Conservation (phyloP, 2,329 filamentous ascomycete species). For the Trematosphaeria pertusa region DNA sequence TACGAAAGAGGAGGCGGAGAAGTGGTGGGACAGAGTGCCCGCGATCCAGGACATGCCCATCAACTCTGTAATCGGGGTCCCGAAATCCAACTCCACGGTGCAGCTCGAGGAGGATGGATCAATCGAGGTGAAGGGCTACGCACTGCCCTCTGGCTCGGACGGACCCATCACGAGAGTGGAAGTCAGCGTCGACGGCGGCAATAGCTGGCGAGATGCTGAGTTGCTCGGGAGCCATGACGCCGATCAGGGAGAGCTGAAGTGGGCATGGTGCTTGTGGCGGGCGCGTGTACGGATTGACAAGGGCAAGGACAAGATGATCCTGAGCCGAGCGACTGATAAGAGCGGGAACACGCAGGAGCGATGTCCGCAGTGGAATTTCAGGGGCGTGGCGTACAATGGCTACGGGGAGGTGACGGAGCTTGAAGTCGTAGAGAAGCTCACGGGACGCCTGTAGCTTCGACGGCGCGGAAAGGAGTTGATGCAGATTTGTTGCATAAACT, state of each 20-base stretch:
- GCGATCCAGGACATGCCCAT: slow-evolving; percentile 64
- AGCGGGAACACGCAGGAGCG: slow-evolving; percentile 60
- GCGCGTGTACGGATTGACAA: slow-evolving; percentile 51
- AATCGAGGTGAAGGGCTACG: slow-evolving; percentile 63
- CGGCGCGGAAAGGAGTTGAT: too few relatives aligned
- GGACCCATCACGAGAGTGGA: slow-evolving; percentile 63
- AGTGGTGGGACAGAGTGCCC: slow-evolving; percentile 59
- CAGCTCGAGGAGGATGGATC: slow-evolving; percentile 46
- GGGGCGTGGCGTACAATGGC: slow-evolving; percentile 67
- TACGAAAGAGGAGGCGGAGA: slow-evolving; percentile 57
- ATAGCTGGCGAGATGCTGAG: slow-evolving; percentile 59
- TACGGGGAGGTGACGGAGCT: slow-evolving; percentile 62
- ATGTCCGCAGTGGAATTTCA: slow-evolving; percentile 63
- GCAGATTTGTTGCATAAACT: too few relatives aligned
- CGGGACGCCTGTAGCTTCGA: too few relatives aligned
- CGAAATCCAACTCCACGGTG: slow-evolving; percentile 55
- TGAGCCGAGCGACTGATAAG: slow-evolving; percentile 62
- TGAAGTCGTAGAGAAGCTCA: slow-evolving; percentile 49
- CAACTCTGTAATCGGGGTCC: slow-evolving; percentile 62
- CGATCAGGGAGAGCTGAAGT: slow-evolving; percentile 50
- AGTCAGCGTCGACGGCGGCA: slow-evolving; percentile 58
- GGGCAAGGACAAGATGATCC: slow-evolving; percentile 54
- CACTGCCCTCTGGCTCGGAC: slow-evolving; percentile 60
- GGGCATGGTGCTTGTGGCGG: slow-evolving; percentile 66
- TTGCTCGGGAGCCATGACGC: slow-evolving; percentile 33